A percentile compares a stretch with the other conserved stretches of the same genome.
Evolutionary conservation across 163 green algal species (phyloP).

Genomic region (Chlorella variabilis): DNA sequence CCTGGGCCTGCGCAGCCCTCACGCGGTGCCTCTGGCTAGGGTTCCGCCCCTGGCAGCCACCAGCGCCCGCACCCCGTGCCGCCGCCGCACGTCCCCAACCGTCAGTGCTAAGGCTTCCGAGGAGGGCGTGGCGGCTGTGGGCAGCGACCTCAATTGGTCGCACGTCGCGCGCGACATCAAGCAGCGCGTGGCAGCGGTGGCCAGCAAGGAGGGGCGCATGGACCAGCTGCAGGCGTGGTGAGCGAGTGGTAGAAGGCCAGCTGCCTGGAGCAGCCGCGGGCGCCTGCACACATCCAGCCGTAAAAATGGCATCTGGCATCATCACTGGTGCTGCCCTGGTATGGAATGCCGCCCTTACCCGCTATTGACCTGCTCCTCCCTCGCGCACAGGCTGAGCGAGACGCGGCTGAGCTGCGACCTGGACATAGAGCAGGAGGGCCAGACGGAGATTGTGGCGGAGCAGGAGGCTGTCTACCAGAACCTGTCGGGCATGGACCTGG

Average conservation of each 20-base stretch:
- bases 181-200: neutral
- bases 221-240: conserved; percentile 27
- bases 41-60: too few species aligned
- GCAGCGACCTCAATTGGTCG: neutral
- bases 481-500: neutral
- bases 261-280: too few species aligned
- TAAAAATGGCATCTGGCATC: too few species aligned
- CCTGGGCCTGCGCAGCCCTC: too few species aligned
- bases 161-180: conserved; percentile 2
- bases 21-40: too few species aligned
- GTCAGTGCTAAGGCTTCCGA: conserved; percentile 1
- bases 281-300: too few species aligned
- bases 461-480: conserved; percentile 7
- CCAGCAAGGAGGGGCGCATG: neutral
- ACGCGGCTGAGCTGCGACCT: neutral
- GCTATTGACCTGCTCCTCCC: too few species aligned
- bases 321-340: neutral
- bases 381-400: neutral
- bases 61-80: too few species aligned
- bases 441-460: conserved; percentile 17
- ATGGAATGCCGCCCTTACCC: too few species aligned
- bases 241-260: too few species aligned
- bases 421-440: neutral
- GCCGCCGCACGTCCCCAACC: too few species aligned
- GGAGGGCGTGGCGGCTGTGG: neutral